Conservation (phyloP, 306 rosid genomes). For the apple (Malus domestica) region DNA sequence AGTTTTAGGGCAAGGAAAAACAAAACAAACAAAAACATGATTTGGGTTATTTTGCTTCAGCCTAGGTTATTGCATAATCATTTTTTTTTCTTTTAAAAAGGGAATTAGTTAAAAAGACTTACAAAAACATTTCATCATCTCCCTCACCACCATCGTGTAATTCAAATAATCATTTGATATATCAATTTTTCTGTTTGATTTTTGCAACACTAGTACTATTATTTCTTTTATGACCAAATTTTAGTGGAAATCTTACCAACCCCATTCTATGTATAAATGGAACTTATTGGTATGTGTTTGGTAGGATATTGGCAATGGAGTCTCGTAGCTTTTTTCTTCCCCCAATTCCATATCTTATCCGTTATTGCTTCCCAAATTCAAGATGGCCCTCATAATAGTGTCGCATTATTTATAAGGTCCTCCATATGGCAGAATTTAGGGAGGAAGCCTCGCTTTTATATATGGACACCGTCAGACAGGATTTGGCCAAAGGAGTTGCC, state of each 20-base stretch:
- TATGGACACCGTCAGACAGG: not conserved
- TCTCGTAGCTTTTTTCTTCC: not conserved
- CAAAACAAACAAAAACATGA: too few species aligned
- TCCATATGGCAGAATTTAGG: not conserved
- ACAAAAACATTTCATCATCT: too few species aligned
- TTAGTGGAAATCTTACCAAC: slow-evolving; percentile 17
- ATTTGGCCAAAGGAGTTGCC: not conserved
- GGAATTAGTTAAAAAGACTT: too few species aligned
- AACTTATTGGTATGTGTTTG: slow-evolving; percentile 19
- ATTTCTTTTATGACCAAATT: not conserved
- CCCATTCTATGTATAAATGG: not conserved
- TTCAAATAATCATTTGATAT: not conserved
- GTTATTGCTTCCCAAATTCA: not conserved
- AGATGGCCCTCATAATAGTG: not conserved
- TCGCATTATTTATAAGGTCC: not conserved
- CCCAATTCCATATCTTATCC: not conserved
- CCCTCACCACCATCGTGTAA: too few species aligned
- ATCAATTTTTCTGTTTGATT: too few species aligned
- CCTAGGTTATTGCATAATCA: too few species aligned
- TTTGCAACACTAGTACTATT: not conserved
- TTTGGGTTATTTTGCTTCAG: not conserved
- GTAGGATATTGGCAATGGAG: slow-evolving; percentile 13
- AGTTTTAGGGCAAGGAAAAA: too few species aligned
- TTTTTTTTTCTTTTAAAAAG: too few species aligned
- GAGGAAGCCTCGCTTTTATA: not conserved